Base-by-base conservation (phyloP, 2,329 filamentous ascomycete genomes). In the Anthostomella pinea region DNA sequence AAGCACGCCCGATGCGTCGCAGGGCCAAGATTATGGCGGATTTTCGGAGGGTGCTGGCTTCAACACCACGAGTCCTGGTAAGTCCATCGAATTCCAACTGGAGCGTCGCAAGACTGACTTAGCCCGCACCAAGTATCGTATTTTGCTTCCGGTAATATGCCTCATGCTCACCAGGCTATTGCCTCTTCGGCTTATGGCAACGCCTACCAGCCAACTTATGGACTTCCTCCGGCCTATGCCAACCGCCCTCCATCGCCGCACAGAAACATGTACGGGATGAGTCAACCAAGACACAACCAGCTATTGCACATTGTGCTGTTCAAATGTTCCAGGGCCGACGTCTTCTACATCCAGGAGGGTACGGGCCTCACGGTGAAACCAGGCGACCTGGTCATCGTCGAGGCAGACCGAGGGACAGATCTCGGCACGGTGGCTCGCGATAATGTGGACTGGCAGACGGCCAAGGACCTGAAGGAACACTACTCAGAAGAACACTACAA, bases 261-360 rank as follows among this genome's bases (percentile, higher is more conserved):
- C 54, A 72, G 79, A 32, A 74, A 66, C 52, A 71, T 80, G 57
- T 83, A 82, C 51, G 72, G 71, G 32, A 72, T 81, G 57, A 67
- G 70, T 20, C 80, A 78, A 54, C 77, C 73, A 23, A 76, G 76
- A 31, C 75, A 78, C 51, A 83, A 79, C 47, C 84, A 88, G 58
- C 72, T 83, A 6, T 73, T 95, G 7, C 91, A 91, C 60, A 84
- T 98, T 35, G 91, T 98, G 11, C 80, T 91, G 6, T 98, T 98
- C 77, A 98, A 98, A 64, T 96, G 90, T 60, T 88, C 87, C 22
- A 79, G 93, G 44, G 90, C 91, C 23, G 93, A 97, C 57, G 87
- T 97, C 8, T 98, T 96, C 62, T 97, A 95, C 63, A 88, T 96
- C 21, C 90, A 95, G 61, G 90, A 96, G 60, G 90, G 91, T 43